phyloP scores from a whole-genome alignment of 2,329 filamentous ascomycete genomes.

The Verticillium tricorpus region DNA sequence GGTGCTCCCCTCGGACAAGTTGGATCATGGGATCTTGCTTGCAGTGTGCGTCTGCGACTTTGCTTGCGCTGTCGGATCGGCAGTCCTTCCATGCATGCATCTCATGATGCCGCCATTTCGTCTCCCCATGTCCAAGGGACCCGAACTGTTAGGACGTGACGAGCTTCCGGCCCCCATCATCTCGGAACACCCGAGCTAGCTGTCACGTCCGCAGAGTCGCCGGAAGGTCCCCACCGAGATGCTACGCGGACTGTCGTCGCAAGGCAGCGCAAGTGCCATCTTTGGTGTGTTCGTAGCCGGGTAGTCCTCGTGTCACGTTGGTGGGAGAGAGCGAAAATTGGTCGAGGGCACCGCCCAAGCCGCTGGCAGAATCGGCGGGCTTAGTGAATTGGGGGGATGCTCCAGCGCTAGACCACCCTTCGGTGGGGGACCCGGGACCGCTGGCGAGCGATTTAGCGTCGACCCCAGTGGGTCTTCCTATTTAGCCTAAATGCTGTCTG shows the following conservation, averaged over 20 bases:
- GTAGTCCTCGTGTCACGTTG: too few relatives aligned
- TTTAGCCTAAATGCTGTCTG: slow-evolving; percentile 12
- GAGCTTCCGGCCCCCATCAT: background rate
- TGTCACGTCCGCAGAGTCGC: background rate
- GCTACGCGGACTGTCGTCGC: background rate
- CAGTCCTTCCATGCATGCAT: background rate
- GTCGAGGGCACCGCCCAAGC: background rate
- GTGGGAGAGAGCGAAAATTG: background rate
- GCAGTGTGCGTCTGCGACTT: background rate
- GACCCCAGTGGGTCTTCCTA: background rate
- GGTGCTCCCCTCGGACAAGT: background rate
- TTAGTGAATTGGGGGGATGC: background rate
- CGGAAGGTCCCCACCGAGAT: background rate
- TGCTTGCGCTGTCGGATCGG: background rate
- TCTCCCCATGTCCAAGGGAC: too few relatives aligned
- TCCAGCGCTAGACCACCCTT: background rate
- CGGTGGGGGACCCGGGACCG: background rate
- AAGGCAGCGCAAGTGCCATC: background rate
- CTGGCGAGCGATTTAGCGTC: background rate
- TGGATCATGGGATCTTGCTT: background rate
- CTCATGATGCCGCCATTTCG: too few relatives aligned
- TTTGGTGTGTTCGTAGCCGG: background rate
- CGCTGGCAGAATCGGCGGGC: background rate
- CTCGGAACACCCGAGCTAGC: background rate
- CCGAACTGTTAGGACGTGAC: background rate